phyloP scores from a whole-genome alignment of 371 early-diverging fungal genomes.

The Mucor mucedo region DNA sequence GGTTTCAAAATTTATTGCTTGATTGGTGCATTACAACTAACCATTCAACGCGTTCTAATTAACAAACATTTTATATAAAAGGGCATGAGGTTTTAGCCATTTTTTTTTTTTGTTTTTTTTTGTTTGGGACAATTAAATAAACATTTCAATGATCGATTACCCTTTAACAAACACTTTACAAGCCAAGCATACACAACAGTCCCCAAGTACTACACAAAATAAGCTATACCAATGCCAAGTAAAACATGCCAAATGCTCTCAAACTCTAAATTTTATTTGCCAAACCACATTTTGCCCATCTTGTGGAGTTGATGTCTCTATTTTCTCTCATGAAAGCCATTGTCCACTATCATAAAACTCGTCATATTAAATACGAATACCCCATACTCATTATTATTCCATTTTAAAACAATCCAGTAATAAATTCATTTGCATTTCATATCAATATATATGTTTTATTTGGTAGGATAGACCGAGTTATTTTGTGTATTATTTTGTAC shows the following conservation, averaged over 20 bases:
- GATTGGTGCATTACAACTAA: not conserved
- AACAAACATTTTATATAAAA: too few species aligned
- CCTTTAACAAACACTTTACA: not conserved
- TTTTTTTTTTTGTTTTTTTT: not conserved
- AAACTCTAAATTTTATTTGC: not conserved
- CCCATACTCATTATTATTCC: slow-evolving; percentile 2
- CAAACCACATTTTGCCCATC: slow-evolving; percentile 12
- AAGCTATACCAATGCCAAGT: too few species aligned
- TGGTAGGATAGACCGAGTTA: not conserved
- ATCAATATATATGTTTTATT: not conserved
- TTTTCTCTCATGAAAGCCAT: slow-evolving; percentile 25
- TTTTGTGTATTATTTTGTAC: not conserved
- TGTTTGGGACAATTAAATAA: not conserved
- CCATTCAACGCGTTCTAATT: too few species aligned
- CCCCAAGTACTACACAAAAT: too few species aligned
- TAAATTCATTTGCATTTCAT: not conserved
- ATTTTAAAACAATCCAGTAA: not conserved
- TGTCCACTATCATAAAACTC: slow-evolving; percentile 10
- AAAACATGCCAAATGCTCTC: not conserved
- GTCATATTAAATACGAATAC: not conserved
- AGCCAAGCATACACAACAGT: not conserved
- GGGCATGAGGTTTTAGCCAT: too few species aligned
- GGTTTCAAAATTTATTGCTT: not conserved
- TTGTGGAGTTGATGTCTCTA: slow-evolving; percentile 28
- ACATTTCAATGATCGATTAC: not conserved